Evolutionary conservation across 257 asterid genomes (phyloP), one percentile per base, ranked within the genome.

Genomic region (Scutellaria baicalensis): DNA sequence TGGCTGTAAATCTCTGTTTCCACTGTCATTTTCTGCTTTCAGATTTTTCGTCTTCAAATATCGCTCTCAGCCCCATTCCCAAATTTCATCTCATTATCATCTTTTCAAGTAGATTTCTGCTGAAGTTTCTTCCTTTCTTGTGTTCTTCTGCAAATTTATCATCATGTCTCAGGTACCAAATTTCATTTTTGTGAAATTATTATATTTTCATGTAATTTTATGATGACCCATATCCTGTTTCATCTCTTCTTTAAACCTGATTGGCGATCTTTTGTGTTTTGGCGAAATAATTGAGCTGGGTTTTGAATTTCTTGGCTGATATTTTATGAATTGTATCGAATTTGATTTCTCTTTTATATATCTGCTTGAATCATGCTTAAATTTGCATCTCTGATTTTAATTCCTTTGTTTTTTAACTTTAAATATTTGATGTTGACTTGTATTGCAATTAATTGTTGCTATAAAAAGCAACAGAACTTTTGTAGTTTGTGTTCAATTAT

Each of bases 131-230:
- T 50, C 40, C 17, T 36, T 54, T 52, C 42, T 43, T 20, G 65
- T 33, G 43, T 8, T 42, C 13, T 58, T 10, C 59, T 9, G 21
- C 16, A 2, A 20, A 61, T 33, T 52, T 6, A 60, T 40, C 69
- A n/a, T 50, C 73, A 74, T 75, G 79, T 52, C 75, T 61, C 79
- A 75, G 79, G 79, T 75, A 61, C 68, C 42, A 38, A 14, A 27
- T 68, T 3, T 2, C 63, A 35, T 9, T 59, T 74, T 49, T 31
- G 17, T 42, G 40, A 17, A 73, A 68, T 60, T 38, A 0, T 35
- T 58, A 7, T 16, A 33, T 12, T 68, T 74, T 74, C 58, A 38
- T 47, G 58, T 17, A 44, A 8, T 57, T 66, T 49, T 50, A 10
- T 61, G 60, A 48, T 13, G 69, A 6, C 60, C 66, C 55, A 8